These are phyloP conservation scores for Cucumis hystrix DNA, from an alignment of 306 rosid species.

Conservation along the genomic window DNA sequence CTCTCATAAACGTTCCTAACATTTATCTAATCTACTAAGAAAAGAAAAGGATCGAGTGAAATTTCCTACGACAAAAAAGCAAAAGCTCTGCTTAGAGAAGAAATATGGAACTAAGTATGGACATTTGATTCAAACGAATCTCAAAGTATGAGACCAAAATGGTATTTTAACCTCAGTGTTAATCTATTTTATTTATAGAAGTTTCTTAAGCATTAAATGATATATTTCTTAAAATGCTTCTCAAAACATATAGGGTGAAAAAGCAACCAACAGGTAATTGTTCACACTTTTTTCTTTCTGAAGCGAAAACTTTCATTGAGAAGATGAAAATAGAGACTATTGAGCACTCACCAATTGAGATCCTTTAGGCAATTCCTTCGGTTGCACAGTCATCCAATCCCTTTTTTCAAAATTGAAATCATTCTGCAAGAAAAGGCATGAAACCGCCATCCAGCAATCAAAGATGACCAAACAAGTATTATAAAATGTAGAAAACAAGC, in stretches of 20 bases:
- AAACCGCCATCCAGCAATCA: neutral
- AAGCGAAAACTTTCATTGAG: no score
- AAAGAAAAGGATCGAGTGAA: no score
- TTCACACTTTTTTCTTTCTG: neutral
- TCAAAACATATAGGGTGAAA: neutral
- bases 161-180: neutral
- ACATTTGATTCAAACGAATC: no score
- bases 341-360: conserved; percentile 39
- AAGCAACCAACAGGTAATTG: neutral
- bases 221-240: neutral
- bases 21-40: no score
- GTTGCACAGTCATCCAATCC: conserved; percentile 71
- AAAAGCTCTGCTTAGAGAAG: no score
- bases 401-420: conserved; percentile 80
- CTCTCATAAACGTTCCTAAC: no score
- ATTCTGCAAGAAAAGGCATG: conserved; percentile 37
- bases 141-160: no score
- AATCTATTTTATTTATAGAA: neutral
- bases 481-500: neutral
- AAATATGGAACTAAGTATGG: no score
- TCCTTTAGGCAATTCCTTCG: conserved; percentile 60
- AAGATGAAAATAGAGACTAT: no score
- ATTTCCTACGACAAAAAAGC: no score
- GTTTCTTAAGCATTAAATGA: neutral
- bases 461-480: neutral